Base-by-base conservation (phyloP, 2,329 filamentous ascomycete species). In the Paradendryphiella salina region DNA sequence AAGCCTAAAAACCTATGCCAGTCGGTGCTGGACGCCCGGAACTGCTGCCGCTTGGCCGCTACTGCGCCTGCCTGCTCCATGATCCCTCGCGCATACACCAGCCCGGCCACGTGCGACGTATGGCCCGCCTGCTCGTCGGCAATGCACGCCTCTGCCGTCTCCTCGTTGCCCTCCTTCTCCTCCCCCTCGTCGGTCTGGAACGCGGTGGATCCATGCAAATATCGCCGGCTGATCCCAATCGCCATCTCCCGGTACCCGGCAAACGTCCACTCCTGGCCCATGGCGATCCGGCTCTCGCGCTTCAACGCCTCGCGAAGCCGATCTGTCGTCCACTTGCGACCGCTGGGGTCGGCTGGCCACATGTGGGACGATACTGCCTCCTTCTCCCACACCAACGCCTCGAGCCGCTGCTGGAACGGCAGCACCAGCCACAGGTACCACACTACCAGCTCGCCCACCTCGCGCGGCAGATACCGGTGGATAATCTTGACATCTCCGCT, bases 401-500 rank as follows among this genome's bases (percentile, higher is more conserved):
- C 21, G 5, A 23, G 8, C 21, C 21, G 6, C 46, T 60, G 17
- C 42, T 54, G 28, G 31, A 60, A 60, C 23, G 37, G 56, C 14
- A 56, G 45, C 26, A 59, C 53, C 8, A 63, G 43, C 60, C 34
- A 63, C 26, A 63, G 31, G 39, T 63, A 60, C 35, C 23, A 55
- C 17, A 62, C 42, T n/a, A 65, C 18, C 14, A 63, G 34, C 53
- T 64, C 59, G 10, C 59, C 49, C 1, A 67, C 56, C 54, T 67
- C 59, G 13, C 54, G 36, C 13, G 57, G 65, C 36, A 69, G 40
- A 57, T 61, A 68, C n/a, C 53, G 36, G 32, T 68, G 46, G 41
- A 68, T 66, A 15, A 64, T 57, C 53, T 66, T 64, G 15, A 56
- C 36, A n/a, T 59, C 45, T 3, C 55, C 47, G 41, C 51, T 59